Percentiles rank a stretch among this genome's conserved stretches.
These are phyloP conservation scores for Blastosporella zonata DNA, from an alignment of 1,284 basidiomycete species.

Conservation along the genomic window DNA sequence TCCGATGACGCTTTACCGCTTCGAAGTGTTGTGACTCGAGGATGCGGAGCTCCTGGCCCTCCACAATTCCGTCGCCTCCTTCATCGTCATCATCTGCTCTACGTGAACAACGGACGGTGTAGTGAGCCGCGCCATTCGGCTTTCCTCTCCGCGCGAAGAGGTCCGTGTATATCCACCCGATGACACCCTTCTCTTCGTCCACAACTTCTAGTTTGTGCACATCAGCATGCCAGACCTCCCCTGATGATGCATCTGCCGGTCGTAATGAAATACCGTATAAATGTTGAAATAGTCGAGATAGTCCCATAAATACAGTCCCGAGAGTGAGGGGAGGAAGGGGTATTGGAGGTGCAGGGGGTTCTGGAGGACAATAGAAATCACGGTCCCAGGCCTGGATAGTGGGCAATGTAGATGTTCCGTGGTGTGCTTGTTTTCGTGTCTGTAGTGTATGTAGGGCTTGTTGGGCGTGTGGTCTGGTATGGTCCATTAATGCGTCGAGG, in stretches of 20 bases:
- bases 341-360: conserved; percentile 67
- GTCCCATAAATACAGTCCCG: conserved; percentile 83
- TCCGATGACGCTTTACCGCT: conserved; percentile 24
- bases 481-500: conserved; percentile 72
- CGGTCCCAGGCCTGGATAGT: conserved; percentile 89
- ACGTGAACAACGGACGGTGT: conserved; percentile 94
- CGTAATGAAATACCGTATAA: conserved; percentile 88
- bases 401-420: conserved; percentile 53
- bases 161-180: conserved; percentile 96
- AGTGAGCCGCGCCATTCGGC: conserved; percentile 91
- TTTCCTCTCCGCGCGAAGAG: conserved; percentile 86
- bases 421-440: conserved; percentile 69
- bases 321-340: conserved; percentile 73
- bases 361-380: conserved; percentile 83
- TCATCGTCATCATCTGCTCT: conserved; percentile 90
- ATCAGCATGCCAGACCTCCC: conserved; percentile 87
- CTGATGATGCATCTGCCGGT: conserved; percentile 61
- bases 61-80: conserved; percentile 54
- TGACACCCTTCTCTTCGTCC: conserved; percentile 79
- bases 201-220: conserved; percentile 93
- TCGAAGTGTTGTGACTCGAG: conserved; percentile 27
- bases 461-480: conserved; percentile 73
- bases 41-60: conserved; percentile 38
- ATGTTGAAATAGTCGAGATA: conserved; percentile 80
- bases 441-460: conserved; percentile 72